Conservation (phyloP, 2,329 filamentous ascomycete species). For the Sporothrix globosa region DNA sequence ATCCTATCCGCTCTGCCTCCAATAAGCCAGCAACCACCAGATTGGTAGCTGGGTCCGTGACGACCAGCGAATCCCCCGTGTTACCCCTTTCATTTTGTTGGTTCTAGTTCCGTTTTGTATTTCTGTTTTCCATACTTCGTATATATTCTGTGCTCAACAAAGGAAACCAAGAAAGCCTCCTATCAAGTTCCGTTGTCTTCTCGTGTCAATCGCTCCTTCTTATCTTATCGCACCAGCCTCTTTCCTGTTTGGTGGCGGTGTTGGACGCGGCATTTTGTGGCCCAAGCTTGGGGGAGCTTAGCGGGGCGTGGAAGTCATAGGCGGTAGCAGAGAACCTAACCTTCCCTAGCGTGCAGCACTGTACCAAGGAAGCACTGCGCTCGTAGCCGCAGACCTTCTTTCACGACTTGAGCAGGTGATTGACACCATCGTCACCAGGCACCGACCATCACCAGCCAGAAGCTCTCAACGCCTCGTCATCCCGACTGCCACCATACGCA, state of each 20-base stretch:
- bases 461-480: background rate
- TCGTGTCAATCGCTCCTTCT: background rate
- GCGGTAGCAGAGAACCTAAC: constrained; percentile 7
- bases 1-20: constrained; percentile 34
- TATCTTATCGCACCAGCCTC: constrained; percentile 34
- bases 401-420: constrained; percentile 5
- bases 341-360: constrained; percentile 21
- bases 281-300: constrained; percentile 35
- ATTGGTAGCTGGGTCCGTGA: constrained; percentile 34
- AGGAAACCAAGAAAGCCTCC: too few species aligned
- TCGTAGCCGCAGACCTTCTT: constrained; percentile 12
- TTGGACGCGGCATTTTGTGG: constrained; percentile 37
- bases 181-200: background rate
- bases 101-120: background rate
- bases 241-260: constrained; percentile 29
- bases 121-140: background rate
- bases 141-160: background rate
- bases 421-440: constrained; percentile 25
- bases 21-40: constrained; percentile 31
- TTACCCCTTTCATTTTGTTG: constrained; percentile 31
- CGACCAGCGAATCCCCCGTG: constrained; percentile 34
- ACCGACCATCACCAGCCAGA: constrained; percentile 10
- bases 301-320: constrained; percentile 33
- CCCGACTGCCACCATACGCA: background rate
- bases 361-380: constrained; percentile 23